A percentile compares a stretch with the other conserved stretches of the same genome.
Evolutionary conservation across 1,139 yeast genomes (phyloP).

Genomic region (Saccharomyces hybrid): DNA sequence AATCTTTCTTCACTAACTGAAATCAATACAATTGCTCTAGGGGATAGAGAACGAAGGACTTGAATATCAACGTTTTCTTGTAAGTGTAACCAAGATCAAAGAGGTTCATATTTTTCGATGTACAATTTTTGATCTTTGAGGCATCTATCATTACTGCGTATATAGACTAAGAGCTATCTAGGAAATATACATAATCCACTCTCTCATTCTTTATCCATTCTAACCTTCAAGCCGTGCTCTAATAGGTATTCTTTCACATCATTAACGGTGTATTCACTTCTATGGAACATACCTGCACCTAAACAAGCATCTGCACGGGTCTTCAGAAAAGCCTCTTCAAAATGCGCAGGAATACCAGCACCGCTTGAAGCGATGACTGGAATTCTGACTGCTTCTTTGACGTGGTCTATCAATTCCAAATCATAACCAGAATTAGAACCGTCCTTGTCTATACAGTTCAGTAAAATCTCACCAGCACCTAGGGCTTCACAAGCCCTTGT

Average conservation of each 20-base stretch:
- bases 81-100: too few species aligned
- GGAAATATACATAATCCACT: neutral
- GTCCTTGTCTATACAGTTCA: conserved; percentile 92
- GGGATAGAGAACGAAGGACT: too few species aligned
- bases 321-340: conserved; percentile 71
- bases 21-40: too few species aligned
- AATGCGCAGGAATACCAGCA: conserved; percentile 88
- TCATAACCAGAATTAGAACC: conserved; percentile 93
- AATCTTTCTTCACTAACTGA: too few species aligned
- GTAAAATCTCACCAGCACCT: conserved; percentile 93
- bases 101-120: neutral
- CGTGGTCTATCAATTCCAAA: conserved; percentile 68
- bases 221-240: conserved; percentile 44
- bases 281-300: conserved; percentile 97
- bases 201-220: conserved; percentile 33
- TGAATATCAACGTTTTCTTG: too few species aligned
- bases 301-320: conserved; percentile 91
- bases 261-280: conserved; percentile 81
- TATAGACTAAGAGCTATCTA: neutral
- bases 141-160: neutral
- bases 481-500: conserved; percentile 81
- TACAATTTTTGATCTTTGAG: neutral
- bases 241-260: conserved; percentile 67
- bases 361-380: conserved; percentile 98
- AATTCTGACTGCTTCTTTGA: conserved; percentile 65